Percentiles rank a stretch among this genome's conserved stretches.
phyloP scores from a whole-genome alignment of 1,284 basidiomycete species.

The Kwoniella shivajii region DNA sequence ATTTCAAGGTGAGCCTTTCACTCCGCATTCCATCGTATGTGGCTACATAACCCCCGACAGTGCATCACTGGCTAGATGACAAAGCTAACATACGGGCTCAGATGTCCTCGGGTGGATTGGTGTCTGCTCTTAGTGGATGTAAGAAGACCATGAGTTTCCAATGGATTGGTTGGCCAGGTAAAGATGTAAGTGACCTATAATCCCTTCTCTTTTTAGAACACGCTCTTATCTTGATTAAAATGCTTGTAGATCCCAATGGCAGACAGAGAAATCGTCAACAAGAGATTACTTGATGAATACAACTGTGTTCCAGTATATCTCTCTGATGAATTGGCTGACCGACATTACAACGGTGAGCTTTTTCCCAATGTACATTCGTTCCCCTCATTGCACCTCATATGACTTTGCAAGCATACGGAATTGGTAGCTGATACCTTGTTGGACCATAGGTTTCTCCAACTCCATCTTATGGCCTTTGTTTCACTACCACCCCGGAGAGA shows the following conservation, averaged over 20 bases:
- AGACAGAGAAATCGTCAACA: constrained; percentile 82
- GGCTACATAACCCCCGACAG: neutral
- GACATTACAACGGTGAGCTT: constrained; percentile 83
- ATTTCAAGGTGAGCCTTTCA: constrained; percentile 67
- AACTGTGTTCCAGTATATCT: constrained; percentile 97
- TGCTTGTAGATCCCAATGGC: constrained; percentile 83
- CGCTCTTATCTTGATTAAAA: too few species aligned
- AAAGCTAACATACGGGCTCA: constrained; percentile 10
- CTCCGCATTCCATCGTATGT: neutral
- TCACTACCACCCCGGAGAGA: constrained; percentile 98
- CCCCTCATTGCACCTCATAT: neutral
- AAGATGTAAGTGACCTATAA: constrained; percentile 51
- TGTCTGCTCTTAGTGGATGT: constrained; percentile 90
- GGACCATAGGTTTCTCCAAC: constrained; percentile 74
- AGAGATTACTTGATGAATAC: constrained; percentile 88
- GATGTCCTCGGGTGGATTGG: constrained; percentile 94
- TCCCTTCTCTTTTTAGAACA: too few species aligned
- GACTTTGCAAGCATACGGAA: neutral
- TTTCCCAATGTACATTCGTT: neutral
- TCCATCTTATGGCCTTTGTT: constrained; percentile 99
- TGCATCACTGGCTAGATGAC: neutral
- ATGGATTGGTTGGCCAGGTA: constrained; percentile 82
- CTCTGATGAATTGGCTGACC: constrained; percentile 93
- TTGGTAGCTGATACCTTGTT: neutral
- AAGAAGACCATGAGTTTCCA: constrained; percentile 95